phyloP scores from a whole-genome alignment of 2,329 filamentous ascomycete genomes.

The Thermomyces lanuginosus region DNA sequence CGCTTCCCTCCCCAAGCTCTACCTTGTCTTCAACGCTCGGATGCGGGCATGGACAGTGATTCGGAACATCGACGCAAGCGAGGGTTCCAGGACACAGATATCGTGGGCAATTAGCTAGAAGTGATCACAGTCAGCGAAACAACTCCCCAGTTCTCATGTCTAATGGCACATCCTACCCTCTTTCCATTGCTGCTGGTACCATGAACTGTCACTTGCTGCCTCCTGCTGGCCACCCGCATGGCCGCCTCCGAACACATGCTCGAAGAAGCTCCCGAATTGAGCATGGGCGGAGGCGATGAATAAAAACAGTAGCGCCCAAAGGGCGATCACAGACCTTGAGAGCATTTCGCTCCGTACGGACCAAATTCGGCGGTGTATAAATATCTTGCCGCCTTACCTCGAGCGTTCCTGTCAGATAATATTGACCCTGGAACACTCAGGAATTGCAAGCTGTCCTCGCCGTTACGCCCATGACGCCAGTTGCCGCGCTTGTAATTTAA shows the following conservation, averaged over 20 bases:
- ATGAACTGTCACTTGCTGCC: constrained; percentile 63
- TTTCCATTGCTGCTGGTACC: constrained; percentile 60
- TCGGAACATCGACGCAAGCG: constrained; percentile 87
- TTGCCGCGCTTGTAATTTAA: too few species aligned
- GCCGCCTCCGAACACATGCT: constrained; percentile 76
- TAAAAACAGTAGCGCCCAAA: constrained; percentile 39
- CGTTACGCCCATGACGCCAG: too few species aligned
- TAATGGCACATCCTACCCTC: constrained; percentile 34
- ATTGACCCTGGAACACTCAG: too few species aligned
- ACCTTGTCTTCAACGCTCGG: constrained; percentile 62
- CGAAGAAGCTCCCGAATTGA: constrained; percentile 96
- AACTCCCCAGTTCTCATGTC: constrained; percentile 1
- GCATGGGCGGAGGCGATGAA: constrained; percentile 45
- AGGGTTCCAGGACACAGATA: constrained; percentile 92
- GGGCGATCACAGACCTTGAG: constrained; percentile 11
- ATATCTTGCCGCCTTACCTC: too few species aligned
- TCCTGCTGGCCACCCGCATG: constrained; percentile 47
- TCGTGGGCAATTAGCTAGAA: constrained; percentile 64
- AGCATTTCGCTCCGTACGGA: too few species aligned
- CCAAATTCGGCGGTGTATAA: too few species aligned
- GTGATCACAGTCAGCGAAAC: constrained; percentile 8
- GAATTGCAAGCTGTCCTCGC: too few species aligned
- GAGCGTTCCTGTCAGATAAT: too few species aligned
- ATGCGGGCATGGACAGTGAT: constrained; percentile 90
- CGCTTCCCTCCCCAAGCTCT: constrained; percentile 36